phyloP scores from a whole-genome alignment of 192 early-diverging fungal species.

The Mortierella antarctica region DNA sequence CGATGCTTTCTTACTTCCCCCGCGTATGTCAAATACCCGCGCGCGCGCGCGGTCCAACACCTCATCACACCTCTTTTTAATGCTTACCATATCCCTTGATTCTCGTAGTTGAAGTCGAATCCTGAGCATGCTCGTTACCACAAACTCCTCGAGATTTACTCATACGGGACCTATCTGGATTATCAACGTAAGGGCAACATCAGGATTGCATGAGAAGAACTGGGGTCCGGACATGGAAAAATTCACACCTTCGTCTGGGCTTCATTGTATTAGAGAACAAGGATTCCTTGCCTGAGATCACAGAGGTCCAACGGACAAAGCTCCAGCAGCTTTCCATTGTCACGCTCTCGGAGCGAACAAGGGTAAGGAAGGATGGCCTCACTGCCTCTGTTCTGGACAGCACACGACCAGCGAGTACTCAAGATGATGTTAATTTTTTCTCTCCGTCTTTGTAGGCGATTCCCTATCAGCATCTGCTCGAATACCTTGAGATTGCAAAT shows the following conservation, averaged over 20 bases:
- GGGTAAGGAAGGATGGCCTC: conserved; percentile 52
- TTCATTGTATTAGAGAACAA: conserved; percentile 54
- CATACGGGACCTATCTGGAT: conserved; percentile 85
- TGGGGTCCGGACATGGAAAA: neutral
- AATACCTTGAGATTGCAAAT: conserved; percentile 78
- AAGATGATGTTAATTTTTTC: neutral
- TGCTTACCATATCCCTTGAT: neutral
- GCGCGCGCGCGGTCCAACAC: neutral
- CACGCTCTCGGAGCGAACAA: conserved; percentile 69
- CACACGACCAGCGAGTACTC: too few relatives aligned
- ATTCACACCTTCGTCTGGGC: neutral
- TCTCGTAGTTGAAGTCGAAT: conserved; percentile 49
- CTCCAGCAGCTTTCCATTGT: conserved; percentile 84
- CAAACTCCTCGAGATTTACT: conserved; percentile 76
- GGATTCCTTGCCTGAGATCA: conserved; percentile 58
- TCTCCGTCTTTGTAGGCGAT: conserved; percentile 64
- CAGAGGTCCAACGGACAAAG: conserved; percentile 60
- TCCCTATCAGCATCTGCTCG: conserved; percentile 70
- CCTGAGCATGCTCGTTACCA: conserved; percentile 64
- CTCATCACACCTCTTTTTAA: neutral
- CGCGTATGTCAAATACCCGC: neutral
- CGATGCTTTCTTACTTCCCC: neutral
- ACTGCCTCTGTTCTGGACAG: too few relatives aligned
- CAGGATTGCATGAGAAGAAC: neutral
- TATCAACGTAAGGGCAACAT: conserved; percentile 67